phyloP scores from a whole-genome alignment of 1,284 basidiomycete species.

The Moniliophthora roreri region DNA sequence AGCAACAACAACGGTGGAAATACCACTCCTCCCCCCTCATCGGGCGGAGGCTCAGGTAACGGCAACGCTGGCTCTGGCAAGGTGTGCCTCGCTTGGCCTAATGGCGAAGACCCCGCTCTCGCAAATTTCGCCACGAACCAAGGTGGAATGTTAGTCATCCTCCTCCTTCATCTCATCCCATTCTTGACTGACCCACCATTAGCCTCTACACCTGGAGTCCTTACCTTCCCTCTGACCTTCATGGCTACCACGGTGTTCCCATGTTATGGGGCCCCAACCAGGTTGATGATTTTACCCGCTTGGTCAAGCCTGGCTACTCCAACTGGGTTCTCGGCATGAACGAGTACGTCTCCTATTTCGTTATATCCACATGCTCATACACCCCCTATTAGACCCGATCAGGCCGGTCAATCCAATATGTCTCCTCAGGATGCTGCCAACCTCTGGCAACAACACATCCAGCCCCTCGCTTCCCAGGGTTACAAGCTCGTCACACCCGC shows the following conservation, averaged over 20 bases:
- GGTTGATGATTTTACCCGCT: constrained; percentile 38
- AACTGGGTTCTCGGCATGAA: constrained; percentile 64
- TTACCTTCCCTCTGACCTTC: constrained; percentile 34
- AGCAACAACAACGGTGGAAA: neutral
- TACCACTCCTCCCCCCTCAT: neutral
- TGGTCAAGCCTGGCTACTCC: constrained; percentile 50
- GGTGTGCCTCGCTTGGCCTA: constrained; percentile 65
- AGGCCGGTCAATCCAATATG: constrained; percentile 59
- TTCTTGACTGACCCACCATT: neutral
- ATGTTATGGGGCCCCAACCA: constrained; percentile 71
- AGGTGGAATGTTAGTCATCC: constrained; percentile 42
- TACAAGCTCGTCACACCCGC: constrained; percentile 67
- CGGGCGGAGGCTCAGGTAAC: neutral
- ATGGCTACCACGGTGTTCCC: constrained; percentile 54
- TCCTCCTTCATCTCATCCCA: constrained; percentile 1
- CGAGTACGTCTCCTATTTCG: constrained; percentile 48
- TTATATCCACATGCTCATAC: constrained; percentile 2
- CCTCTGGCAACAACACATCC: constrained; percentile 64
- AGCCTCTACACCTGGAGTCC: constrained; percentile 65
- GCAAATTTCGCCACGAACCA: constrained; percentile 43
- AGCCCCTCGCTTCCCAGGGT: constrained; percentile 56
- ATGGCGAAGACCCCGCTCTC: constrained; percentile 47
- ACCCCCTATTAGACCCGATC: constrained; percentile 37
- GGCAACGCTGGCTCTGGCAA: constrained; percentile 36
- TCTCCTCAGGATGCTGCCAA: constrained; percentile 43